Percentiles rank a stretch among this genome's conserved stretches.
Conservation (phyloP, 202 grass and related monocot species). For the Digitaria exilis region DNA sequence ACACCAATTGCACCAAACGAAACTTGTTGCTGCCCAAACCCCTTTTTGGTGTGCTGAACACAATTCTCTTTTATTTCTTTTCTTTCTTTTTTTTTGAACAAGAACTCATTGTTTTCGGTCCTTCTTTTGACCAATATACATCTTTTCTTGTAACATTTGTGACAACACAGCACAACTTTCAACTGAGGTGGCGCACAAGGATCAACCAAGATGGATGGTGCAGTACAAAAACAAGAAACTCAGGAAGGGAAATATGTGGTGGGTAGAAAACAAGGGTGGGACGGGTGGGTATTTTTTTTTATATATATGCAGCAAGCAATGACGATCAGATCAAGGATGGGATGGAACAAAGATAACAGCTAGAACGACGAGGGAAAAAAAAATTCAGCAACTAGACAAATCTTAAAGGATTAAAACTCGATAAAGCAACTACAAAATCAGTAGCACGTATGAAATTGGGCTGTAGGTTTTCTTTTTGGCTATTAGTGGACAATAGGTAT, state of each 20-base stretch:
- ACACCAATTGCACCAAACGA: background rate
- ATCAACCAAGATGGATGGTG: background rate
- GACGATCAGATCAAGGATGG: background rate
- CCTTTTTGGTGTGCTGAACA: background rate
- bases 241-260: background rate
- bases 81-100: background rate
- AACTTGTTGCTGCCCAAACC: background rate
- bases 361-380: background rate
- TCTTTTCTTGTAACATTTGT: background rate
- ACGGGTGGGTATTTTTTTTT: background rate
- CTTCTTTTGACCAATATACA: background rate
- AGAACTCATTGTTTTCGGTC: background rate
- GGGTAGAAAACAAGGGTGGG: background rate
- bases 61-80: background rate
- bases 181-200: background rate
- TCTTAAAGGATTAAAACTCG: too few species aligned
- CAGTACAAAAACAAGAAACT: background rate
- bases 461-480: background rate
- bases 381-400: background rate
- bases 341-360: background rate
- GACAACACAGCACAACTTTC: background rate
- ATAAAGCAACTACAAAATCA: conserved; percentile 1
- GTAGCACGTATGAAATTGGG: background rate
- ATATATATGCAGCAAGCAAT: background rate
- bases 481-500: background rate